Conservation (phyloP, 176 grass and related monocot species). For the Musa troglodytarum region DNA sequence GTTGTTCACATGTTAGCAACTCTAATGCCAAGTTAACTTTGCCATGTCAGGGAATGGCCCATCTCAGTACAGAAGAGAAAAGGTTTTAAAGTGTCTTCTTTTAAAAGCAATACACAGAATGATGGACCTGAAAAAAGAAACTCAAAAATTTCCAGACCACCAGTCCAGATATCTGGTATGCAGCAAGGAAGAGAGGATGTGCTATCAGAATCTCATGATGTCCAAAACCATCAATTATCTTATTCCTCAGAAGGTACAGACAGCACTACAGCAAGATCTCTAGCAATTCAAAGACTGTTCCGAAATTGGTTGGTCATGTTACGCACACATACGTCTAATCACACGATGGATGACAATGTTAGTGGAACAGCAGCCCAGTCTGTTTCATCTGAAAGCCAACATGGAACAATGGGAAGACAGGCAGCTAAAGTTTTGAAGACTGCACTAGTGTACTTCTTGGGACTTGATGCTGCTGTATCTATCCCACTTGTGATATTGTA, state of each 20-base stretch:
- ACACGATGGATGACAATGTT: constrained; percentile 13
- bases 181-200: constrained; percentile 20
- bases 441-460: constrained; percentile 12
- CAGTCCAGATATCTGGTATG: constrained; percentile 18
- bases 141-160: constrained; percentile 16
- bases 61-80: constrained; percentile 8
- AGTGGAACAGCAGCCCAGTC: background rate
- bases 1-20: background rate
- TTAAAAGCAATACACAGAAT: constrained; percentile 22
- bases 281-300: constrained; percentile 24
- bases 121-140: constrained; percentile 7
- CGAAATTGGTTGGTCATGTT: constrained; percentile 23
- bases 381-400: constrained; percentile 11
- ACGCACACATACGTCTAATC: constrained; percentile 13
- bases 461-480: constrained; percentile 23
- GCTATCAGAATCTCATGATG: constrained; percentile 23
- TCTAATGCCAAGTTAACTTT: background rate
- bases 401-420: background rate
- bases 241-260: constrained; percentile 5
- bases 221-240: constrained; percentile 5
- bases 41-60: background rate
- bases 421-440: constrained; percentile 10
- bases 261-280: constrained; percentile 7
- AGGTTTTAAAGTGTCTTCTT: constrained; percentile 20
- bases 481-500: constrained; percentile 26